A percentile compares a stretch with the other conserved stretches of the same genome.
Conservation (phyloP, 345 rosid species). For the Boechera retrofracta region DNA sequence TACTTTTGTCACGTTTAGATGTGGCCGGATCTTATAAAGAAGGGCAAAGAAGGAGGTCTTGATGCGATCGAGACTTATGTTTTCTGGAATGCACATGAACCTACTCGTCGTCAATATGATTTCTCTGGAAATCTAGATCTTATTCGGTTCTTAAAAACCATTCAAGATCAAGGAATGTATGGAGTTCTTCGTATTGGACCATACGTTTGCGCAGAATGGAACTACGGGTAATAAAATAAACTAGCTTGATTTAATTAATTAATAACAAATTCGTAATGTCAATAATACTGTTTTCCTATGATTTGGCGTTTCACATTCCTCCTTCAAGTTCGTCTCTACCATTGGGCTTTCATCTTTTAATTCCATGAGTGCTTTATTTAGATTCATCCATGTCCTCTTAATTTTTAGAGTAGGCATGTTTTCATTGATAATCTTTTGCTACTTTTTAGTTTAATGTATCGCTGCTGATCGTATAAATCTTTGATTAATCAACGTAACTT, state of each 20-base stretch:
- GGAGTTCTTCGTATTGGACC: constrained; percentile 62
- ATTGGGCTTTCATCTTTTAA: too few species aligned
- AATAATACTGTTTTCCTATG: too few species aligned
- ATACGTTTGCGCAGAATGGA: constrained; percentile 68
- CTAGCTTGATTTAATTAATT: not conserved
- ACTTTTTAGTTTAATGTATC: too few species aligned
- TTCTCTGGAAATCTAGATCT: constrained; percentile 54
- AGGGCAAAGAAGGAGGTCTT: constrained; percentile 61
- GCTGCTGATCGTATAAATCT: too few species aligned
- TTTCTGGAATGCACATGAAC: constrained; percentile 65
- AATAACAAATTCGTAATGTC: too few species aligned
- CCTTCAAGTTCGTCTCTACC: too few species aligned
- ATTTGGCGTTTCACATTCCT: too few species aligned
- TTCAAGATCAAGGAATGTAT: constrained; percentile 51
- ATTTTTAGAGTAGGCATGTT: too few species aligned
- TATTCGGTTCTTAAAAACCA: constrained; percentile 49
- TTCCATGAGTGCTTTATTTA: too few species aligned
- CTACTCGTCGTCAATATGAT: constrained; percentile 54
- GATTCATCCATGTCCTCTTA: too few species aligned
- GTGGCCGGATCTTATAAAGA: constrained; percentile 64
- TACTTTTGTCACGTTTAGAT: constrained; percentile 39
- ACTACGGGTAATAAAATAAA: constrained; percentile 48
- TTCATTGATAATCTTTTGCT: too few species aligned
- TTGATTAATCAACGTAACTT: too few species aligned
- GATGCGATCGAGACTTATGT: constrained; percentile 61